These are phyloP conservation scores for Pleomassaria siparia DNA, from an alignment of 2,329 filamentous ascomycete genomes.

Conservation along the genomic window DNA sequence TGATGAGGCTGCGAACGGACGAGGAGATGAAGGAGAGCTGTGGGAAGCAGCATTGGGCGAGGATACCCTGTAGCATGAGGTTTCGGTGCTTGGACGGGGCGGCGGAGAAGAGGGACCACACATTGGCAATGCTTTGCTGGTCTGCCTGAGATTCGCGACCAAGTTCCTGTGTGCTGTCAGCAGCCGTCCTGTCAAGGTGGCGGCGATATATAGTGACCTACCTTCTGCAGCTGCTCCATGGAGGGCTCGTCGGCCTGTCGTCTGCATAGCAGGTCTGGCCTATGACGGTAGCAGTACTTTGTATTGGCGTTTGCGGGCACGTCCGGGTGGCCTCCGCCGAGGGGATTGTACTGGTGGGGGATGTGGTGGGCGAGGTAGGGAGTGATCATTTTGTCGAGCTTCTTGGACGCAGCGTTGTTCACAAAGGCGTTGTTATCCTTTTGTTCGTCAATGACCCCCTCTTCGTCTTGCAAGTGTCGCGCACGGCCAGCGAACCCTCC, in stretches of 20 bases:
- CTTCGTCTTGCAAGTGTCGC: conserved; percentile 28
- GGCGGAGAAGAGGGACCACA: conserved; percentile 97
- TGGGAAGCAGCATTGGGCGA: conserved; percentile 96
- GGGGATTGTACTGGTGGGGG: conserved; percentile 80
- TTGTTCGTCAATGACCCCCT: conserved; percentile 20
- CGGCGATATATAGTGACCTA: conserved; percentile 49
- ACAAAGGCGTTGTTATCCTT: conserved; percentile 26
- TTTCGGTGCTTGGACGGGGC: conserved; percentile 92
- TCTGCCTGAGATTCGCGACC: conserved; percentile 79
- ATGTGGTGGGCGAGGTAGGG: conserved; percentile 92
- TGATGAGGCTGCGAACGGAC: conserved; percentile 89
- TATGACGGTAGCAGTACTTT: conserved; percentile 93
- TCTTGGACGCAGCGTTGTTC: conserved; percentile 50
- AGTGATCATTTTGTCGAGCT: conserved; percentile 76
- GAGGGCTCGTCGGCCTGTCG: conserved; percentile 91
- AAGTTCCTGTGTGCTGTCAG: conserved; percentile 63
- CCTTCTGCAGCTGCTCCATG: conserved; percentile 91
- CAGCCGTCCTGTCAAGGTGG: not conserved
- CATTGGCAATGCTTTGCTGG: conserved; percentile 93
- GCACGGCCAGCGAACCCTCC: conserved; percentile 32
- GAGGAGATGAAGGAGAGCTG: conserved; percentile 91
- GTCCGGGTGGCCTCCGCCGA: conserved; percentile 56
- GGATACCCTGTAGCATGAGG: conserved; percentile 93
- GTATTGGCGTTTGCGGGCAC: conserved; percentile 64
- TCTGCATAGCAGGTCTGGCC: conserved; percentile 90